Evolutionary conservation across 345 rosid genomes (phyloP).

Genomic region (Rhodamnia rubescens): DNA sequence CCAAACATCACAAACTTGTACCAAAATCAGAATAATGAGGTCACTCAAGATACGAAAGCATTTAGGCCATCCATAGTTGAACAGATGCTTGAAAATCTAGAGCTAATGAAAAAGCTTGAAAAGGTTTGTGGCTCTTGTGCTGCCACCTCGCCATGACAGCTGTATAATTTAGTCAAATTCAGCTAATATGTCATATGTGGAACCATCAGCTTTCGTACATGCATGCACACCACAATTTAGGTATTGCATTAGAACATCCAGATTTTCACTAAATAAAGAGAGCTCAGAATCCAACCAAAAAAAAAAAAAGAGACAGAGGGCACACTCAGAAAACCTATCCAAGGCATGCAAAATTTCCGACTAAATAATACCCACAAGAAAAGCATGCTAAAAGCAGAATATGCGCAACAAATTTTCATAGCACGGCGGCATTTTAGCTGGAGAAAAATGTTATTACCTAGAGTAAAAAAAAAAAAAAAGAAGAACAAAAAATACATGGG

Average conservation of each 20-base stretch:
- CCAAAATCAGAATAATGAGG: background rate
- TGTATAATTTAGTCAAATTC: background rate
- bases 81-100: background rate
- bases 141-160: background rate
- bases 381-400: background rate
- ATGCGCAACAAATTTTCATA: background rate
- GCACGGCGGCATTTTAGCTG: too few relatives aligned
- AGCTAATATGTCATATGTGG: background rate
- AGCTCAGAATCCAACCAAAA: background rate
- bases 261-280: background rate
- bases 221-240: background rate
- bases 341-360: background rate
- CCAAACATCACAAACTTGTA: background rate
- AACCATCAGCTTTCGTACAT: background rate
- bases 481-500: background rate
- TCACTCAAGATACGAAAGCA: background rate
- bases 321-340: background rate
- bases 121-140: background rate
- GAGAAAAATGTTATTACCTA: background rate
- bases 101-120: background rate
- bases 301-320: background rate
- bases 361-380: background rate
- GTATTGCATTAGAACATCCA: background rate
- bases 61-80: background rate
- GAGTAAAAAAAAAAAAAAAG: background rate